Base-by-base conservation (phyloP, 2,329 filamentous ascomycete genomes). In the Trematosphaeria pertusa region DNA sequence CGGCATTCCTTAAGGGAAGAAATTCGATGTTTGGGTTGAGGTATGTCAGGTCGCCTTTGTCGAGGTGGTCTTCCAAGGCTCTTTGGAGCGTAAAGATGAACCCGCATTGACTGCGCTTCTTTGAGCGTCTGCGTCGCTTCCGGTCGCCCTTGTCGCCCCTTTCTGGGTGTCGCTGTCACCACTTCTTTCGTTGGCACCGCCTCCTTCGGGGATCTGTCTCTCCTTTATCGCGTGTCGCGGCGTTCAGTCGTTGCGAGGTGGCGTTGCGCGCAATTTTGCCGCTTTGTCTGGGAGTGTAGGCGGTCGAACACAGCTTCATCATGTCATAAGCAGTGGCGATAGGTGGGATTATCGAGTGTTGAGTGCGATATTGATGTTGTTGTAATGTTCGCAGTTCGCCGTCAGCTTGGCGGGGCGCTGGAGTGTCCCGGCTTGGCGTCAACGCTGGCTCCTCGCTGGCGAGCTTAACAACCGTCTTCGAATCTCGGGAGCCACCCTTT, bases 1-100 rank as follows among this genome's bases (percentile, higher is more conserved):
- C 37, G 31, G 38, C 22, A 39, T 50, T 31, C 33, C 36, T 42
- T 15, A 51, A 38, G 12, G 43, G 43, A 35, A 35, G 47, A 37
- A 54, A 54, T 20, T 50, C 40, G 24, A 48, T 51, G 36, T 48
- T 41, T 32, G 44, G 49, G 20, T 48, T 45, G 14, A 52, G 39
- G 37, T 45, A 48, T 36, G 40, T 40, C 19, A 52, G 37, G 33
- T 52, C 26, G 20, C 49, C 34, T 48, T 48, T 39, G 40, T 48
- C 20, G 49, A 45, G 14, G 41, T 45, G 28, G 45, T 43, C 44
- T 46, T 48, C 24, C 38, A 37, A 38, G 43, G 42, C 9, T 37
- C 46, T 20, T 41, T 30, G 6, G 43, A 51, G 37, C 48, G 48
- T 39, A 51, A 47, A 35, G 48, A 51, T 32, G 22, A 44, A 10